Evolutionary conservation across 1,284 basidiomycete genomes (phyloP), one percentile per base, ranked within the genome.

Genomic region (Heterobasidion annosum): DNA sequence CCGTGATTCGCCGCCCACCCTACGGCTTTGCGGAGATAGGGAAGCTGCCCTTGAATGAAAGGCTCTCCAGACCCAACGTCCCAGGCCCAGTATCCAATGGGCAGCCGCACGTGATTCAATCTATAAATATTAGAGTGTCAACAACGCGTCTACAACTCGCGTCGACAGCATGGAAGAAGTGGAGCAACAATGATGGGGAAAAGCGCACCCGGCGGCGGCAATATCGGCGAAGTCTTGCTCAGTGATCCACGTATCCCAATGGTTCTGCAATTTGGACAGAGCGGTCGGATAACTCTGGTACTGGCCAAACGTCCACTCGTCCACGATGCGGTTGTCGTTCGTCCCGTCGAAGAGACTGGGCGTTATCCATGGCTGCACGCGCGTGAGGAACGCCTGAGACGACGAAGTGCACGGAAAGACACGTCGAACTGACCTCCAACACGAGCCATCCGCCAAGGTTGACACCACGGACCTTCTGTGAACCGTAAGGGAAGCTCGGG

Each of bases 31-130:
- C 74, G 64, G n/a, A 90, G 70, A 69, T 88, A 91, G 16, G 82
- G 75, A 48, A 86, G 69, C 66, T 91, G 88, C 16, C 92, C 45
- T 72, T 85, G 82, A 59, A 93, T 81, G 70, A 83, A 97, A 0
- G 92, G 93, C 64, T 96, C 92, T 8, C 86, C 91, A 3, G 72
- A 72, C 15, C 79, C 78, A 19, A 90, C 82, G 53, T 94, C 89
- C 61, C 91, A 93, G 1, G 93, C 93, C 94, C 94, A 97, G 68
- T 87, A 93, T 19, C 91, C 91, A 58, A 97, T 89, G 2, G 93
- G 93, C 43, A 97, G 71, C 42, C 93, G 82, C 57, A 93, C 88
- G 67, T 92, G 90, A 66, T 92, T 92, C 52, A 92, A 71, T 8
- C 85, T 88, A 60, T 18, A 25, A 25, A 25, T 25, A 25, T 25